A percentile compares a stretch with the other conserved stretches of the same genome.
Evolutionary conservation across 441 rosid genomes (phyloP).

Genomic region (Rhodomyrtus psidioides): DNA sequence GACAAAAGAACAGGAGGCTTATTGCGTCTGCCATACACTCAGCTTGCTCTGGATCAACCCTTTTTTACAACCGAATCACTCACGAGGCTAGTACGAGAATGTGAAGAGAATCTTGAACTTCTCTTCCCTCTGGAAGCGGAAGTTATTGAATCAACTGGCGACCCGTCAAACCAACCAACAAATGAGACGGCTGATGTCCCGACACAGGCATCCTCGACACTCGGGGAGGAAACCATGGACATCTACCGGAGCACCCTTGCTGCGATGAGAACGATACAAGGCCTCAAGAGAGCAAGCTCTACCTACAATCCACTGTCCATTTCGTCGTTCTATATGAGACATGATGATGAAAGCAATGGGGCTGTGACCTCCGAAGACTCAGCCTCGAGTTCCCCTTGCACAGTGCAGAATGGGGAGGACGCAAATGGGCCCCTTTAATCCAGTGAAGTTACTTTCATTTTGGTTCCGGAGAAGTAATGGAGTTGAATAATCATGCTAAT

Average conservation of each 20-base stretch:
- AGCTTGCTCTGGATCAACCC: conserved; percentile 76
- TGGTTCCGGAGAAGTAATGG: neutral
- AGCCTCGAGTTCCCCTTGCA: conserved; percentile 34
- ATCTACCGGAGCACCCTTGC: conserved; percentile 92
- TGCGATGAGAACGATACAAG: conserved; percentile 83
- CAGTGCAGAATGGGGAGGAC: conserved; percentile 27
- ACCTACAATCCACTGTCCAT: conserved; percentile 72
- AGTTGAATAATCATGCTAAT: neutral
- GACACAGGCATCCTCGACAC: conserved; percentile 35
- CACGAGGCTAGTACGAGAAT: conserved; percentile 73
- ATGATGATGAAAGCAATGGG: conserved; percentile 51
- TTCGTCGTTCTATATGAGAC: conserved; percentile 46
- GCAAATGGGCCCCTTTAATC: conserved; percentile 4
- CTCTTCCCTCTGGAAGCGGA: conserved; percentile 85
- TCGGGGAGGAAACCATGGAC: conserved; percentile 60
- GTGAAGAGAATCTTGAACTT: conserved; percentile 89
- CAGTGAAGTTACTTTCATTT: neutral
- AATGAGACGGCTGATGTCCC: conserved; percentile 19
- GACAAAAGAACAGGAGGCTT: conserved; percentile 87
- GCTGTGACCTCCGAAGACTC: conserved; percentile 71
- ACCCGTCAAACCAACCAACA: conserved; percentile 10
- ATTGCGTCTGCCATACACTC: conserved; percentile 72
- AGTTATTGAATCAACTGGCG: conserved; percentile 49
- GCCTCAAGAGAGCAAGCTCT: conserved; percentile 92
- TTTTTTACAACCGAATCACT: conserved; percentile 82